A percentile compares a stretch with the other conserved stretches of the same genome.
Evolutionary conservation across 2,329 filamentous ascomycete species (phyloP).

Genomic region (Alternaria postmessia): DNA sequence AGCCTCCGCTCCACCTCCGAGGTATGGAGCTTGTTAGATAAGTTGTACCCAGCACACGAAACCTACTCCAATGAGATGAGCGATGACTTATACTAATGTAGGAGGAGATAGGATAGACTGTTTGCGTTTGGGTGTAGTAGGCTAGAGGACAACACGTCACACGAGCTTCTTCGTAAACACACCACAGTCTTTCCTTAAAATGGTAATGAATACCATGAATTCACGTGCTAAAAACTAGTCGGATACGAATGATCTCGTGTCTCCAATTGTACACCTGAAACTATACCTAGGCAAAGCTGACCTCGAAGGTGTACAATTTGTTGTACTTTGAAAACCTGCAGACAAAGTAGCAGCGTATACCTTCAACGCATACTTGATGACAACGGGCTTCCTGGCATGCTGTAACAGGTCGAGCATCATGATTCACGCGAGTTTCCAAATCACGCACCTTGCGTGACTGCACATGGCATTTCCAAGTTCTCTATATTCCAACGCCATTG

Average conservation of each 20-base stretch:
- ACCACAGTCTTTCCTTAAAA: too few relatives aligned
- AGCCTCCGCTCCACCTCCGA: conserved; percentile 11
- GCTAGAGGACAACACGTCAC: too few relatives aligned
- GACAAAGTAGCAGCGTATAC: neutral
- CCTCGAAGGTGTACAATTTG: neutral
- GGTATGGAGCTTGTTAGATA: too few relatives aligned
- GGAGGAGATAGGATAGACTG: too few relatives aligned
- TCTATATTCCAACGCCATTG: conserved; percentile 27
- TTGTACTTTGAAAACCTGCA: neutral
- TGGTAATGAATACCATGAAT: too few relatives aligned
- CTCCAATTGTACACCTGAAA: too few relatives aligned
- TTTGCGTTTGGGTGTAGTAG: too few relatives aligned
- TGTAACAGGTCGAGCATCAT: neutral
- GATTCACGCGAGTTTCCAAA: neutral
- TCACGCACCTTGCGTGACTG: neutral
- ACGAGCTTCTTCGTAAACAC: too few relatives aligned
- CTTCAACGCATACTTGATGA: neutral
- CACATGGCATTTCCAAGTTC: conserved; percentile 1
- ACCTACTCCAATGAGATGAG: neutral
- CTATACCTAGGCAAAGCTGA: too few relatives aligned
- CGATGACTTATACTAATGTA: neutral
- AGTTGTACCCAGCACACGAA: neutral
- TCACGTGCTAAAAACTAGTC: too few relatives aligned
- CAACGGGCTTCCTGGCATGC: neutral
- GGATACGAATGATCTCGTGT: too few relatives aligned